Evolutionary conservation across 108 stramenopile species (phyloP).

Genomic region (Cyclostephanos invisitatus): DNA sequence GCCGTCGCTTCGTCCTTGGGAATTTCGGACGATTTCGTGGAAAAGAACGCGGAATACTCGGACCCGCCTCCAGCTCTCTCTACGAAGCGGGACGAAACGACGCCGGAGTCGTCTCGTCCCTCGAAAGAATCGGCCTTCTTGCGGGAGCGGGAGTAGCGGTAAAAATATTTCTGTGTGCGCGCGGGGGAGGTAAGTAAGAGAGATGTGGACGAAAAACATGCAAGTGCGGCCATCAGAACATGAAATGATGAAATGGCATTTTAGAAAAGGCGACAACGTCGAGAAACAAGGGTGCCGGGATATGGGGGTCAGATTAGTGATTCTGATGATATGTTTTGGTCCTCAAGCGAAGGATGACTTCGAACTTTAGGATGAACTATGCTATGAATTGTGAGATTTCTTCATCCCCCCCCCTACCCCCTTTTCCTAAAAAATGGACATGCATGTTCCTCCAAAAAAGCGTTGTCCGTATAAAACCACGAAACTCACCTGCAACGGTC

Average conservation of each 20-base stretch:
- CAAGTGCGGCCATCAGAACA: neutral
- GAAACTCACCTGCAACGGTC: conserved; percentile 77
- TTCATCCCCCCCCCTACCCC: conserved; percentile 35
- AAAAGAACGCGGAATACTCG: conserved; percentile 62
- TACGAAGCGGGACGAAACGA: conserved; percentile 77
- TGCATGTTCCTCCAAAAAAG: no score
- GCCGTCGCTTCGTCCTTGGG: conserved; percentile 48
- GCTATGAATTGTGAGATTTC: conserved; percentile 49
- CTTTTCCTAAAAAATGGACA: no score
- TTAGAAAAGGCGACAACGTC: neutral
- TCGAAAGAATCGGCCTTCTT: conserved; percentile 89
- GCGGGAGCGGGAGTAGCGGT: conserved; percentile 79
- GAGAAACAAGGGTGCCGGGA: neutral
- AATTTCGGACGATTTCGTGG: conserved; percentile 2
- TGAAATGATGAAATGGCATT: neutral
- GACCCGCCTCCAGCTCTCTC: conserved; percentile 53
- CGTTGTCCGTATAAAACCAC: neutral
- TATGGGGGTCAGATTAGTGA: conserved; percentile 54
- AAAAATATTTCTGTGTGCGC: conserved; percentile 83
- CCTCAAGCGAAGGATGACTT: conserved; percentile 72
- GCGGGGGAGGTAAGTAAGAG: no score
- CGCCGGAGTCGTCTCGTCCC: conserved; percentile 87
- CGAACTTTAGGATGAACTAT: conserved; percentile 70
- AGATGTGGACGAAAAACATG: conserved; percentile 9
- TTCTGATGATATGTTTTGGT: conserved; percentile 53